Conservation (phyloP, 176 grass and related monocot genomes). For the Dactylis glomerata region DNA sequence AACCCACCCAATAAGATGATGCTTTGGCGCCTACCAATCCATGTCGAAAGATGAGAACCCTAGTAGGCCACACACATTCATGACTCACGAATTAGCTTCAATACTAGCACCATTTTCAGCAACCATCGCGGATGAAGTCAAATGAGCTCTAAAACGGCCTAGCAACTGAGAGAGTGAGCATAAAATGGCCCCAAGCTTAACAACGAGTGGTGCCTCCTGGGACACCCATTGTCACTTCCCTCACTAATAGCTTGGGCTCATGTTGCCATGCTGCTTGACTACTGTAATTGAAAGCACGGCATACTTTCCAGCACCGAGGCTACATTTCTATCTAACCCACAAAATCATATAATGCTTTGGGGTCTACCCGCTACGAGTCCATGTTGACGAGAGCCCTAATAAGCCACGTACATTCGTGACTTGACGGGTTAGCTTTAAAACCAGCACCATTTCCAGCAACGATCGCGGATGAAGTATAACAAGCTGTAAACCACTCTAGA, state of each 20-base stretch:
- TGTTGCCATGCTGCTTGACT: neutral
- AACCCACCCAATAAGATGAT: neutral
- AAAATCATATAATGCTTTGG: neutral
- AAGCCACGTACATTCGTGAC: neutral
- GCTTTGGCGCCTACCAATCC: neutral
- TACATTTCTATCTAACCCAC: neutral
- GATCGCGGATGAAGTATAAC: neutral
- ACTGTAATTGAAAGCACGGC: neutral
- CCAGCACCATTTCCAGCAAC: slow-evolving; percentile 1
- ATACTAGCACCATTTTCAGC: neutral
- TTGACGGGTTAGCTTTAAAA: neutral
- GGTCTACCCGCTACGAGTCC: neutral
- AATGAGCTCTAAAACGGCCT: neutral
- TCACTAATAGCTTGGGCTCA: neutral
- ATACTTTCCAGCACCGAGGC: neutral
- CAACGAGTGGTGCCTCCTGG: neutral
- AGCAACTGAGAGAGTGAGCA: neutral
- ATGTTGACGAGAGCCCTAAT: neutral
- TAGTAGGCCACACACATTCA: neutral
- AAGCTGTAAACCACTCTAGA: slow-evolving; percentile 4
- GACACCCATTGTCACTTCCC: neutral
- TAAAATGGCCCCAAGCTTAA: slow-evolving; percentile 1
- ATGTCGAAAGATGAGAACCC: neutral
- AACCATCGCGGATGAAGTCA: neutral
- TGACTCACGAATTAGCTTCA: neutral